Evolutionary conservation across 73 alveolate genomes (phyloP).

Genomic region (Loxodes magnus): DNA sequence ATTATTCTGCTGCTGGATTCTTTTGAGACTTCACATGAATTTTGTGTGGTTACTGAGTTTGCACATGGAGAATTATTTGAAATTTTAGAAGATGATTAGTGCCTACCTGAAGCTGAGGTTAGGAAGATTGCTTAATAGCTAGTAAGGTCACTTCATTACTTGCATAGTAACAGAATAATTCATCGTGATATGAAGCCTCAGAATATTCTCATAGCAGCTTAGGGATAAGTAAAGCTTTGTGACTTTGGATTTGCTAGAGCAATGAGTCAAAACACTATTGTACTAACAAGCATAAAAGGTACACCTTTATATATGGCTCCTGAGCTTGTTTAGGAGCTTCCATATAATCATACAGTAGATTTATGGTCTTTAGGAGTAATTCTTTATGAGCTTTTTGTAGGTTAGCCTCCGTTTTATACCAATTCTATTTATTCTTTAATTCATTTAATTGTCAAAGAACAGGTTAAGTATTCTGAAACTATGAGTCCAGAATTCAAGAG

Average conservation of each 20-base stretch:
- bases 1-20: slow-evolving; percentile 96
- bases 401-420: slow-evolving; percentile 99
- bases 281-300: slow-evolving; percentile 97
- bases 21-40: slow-evolving; percentile 96
- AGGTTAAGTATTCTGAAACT: slow-evolving; percentile 95
- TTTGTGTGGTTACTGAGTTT: slow-evolving; percentile 75
- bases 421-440: slow-evolving; percentile 86
- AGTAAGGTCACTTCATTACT: slow-evolving; percentile 79
- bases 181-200: slow-evolving; percentile 99
- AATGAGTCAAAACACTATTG: slow-evolving; percentile 90
- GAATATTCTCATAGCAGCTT: slow-evolving; percentile 94
- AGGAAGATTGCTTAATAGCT: slow-evolving; percentile 95
- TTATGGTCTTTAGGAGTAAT: slow-evolving; percentile 99
- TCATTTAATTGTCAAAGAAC: slow-evolving; percentile 91
- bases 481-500: slow-evolving; percentile 87
- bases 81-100: slow-evolving; percentile 97
- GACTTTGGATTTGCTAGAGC: slow-evolving; percentile 99
- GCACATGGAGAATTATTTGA: slow-evolving; percentile 98
- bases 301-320: slow-evolving; percentile 99
- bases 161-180: slow-evolving; percentile 81
- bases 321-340: slow-evolving; percentile 94
- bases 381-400: slow-evolving; percentile 97
- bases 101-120: slow-evolving; percentile 95
- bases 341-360: slow-evolving; percentile 97
- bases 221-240: slow-evolving; percentile 95